These are phyloP conservation scores for Rutstroemia sp. DNA, from an alignment of 2,329 filamentous ascomycete genomes.

Conservation along the genomic window DNA sequence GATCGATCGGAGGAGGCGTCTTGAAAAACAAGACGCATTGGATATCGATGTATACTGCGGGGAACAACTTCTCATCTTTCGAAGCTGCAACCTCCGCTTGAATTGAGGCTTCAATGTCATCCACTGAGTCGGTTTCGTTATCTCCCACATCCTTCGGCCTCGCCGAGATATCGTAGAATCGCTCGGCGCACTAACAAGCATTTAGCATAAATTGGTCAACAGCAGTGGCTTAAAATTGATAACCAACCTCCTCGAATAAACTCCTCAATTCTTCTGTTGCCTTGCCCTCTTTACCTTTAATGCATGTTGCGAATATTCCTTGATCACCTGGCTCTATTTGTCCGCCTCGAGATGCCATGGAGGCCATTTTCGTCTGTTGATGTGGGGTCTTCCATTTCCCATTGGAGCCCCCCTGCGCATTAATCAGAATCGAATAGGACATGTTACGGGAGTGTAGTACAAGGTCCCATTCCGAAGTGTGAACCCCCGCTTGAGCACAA, in stretches of 20 bases:
- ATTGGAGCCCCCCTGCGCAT: slow-evolving; percentile 36
- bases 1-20: slow-evolving; percentile 47
- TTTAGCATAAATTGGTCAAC: background rate
- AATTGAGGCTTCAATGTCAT: slow-evolving; percentile 69
- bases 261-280: slow-evolving; percentile 59
- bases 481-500: too few relatives aligned
- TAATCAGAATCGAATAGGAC: background rate
- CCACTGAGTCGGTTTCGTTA: slow-evolving; percentile 36
- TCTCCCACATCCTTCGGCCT: slow-evolving; percentile 28
- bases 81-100: slow-evolving; percentile 57
- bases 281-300: slow-evolving; percentile 62
- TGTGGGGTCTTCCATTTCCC: slow-evolving; percentile 57
- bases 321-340: slow-evolving; percentile 59
- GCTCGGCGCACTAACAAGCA: slow-evolving; percentile 52
- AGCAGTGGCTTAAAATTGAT: background rate
- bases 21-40: slow-evolving; percentile 58
- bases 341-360: slow-evolving; percentile 36
- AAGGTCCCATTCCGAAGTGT: too few relatives aligned
- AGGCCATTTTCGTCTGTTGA: slow-evolving; percentile 41
- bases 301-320: slow-evolving; percentile 74
- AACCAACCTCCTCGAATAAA: slow-evolving; percentile 57
- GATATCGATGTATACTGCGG: slow-evolving; percentile 46
- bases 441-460: too few relatives aligned
- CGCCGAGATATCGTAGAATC: slow-evolving; percentile 41
- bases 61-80: slow-evolving; percentile 38